A percentile compares a stretch with the other conserved stretches of the same genome.
Evolutionary conservation across 345 rosid species (phyloP).

Genomic region (Streptanthus diversifolius): DNA sequence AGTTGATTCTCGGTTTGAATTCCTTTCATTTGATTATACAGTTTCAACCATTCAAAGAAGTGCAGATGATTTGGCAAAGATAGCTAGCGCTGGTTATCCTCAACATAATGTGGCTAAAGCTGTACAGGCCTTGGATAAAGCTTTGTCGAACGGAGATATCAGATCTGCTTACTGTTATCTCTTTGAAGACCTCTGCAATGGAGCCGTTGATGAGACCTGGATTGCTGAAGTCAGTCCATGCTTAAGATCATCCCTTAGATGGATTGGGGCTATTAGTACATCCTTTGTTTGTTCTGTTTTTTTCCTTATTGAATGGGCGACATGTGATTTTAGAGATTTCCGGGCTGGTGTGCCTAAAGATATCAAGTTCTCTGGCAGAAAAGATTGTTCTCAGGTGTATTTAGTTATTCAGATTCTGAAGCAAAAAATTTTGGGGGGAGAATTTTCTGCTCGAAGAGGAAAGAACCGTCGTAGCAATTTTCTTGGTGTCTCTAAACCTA

Average conservation of each 20-base stretch:
- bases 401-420: conserved; percentile 75
- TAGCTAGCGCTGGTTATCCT: conserved; percentile 64
- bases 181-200: conserved; percentile 75
- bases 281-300: conserved; percentile 76
- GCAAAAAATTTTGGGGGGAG: conserved; percentile 61
- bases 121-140: conserved; percentile 83
- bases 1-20: conserved; percentile 69
- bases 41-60: conserved; percentile 67
- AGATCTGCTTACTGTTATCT: conserved; percentile 60
- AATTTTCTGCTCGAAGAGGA: conserved; percentile 29
- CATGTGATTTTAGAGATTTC: conserved; percentile 85
- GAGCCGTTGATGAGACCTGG: conserved; percentile 76
- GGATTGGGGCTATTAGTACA: conserved; percentile 65
- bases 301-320: conserved; percentile 98
- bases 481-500: conserved; percentile 38
- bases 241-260: conserved; percentile 78
- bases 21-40: conserved; percentile 64
- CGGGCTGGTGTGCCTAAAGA: conserved; percentile 58
- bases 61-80: conserved; percentile 74
- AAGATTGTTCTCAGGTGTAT: conserved; percentile 76
- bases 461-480: conserved; percentile 38
- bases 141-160: conserved; percentile 74
- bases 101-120: conserved; percentile 77
- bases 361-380: conserved; percentile 72
- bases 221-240: conserved; percentile 77